Base-by-base conservation (phyloP, 306 rosid species). In the Argentina anserina region DNA sequence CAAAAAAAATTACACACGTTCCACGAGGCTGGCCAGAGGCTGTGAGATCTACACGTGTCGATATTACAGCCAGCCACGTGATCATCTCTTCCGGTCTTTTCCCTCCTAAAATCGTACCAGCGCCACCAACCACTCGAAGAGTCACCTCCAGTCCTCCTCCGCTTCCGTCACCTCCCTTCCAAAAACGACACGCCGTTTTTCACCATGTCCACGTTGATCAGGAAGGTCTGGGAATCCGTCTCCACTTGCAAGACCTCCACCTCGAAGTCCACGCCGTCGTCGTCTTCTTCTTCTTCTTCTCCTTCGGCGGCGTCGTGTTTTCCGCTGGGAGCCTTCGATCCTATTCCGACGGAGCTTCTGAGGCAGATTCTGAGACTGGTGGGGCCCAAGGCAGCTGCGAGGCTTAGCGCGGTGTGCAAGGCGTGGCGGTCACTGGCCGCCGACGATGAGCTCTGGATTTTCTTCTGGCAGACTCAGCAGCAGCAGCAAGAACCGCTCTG, bases 321-420 rank as follows among this genome's bases (percentile, higher is more conserved):
- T 0, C 56, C 75, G 7, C 56, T 81, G 36, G 89, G 93, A 14
- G 80, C 72, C 1, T 82, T 93, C 62, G 89, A 89, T 76, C 75
- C 67, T n/a, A 37, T 90, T 3, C 98, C 98, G 13, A 28, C 40
- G 72, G 97, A 93, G 65, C 60, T 93, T 6, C 36, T 87, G 82
- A 21, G 82, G 41, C 90, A 86, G 72, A 87, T 93, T 41, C 66
- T 87, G 73, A 73, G 70, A 62, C 33, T 83, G 58, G 74, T 83
- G 77, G 98, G 92, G 43, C 97, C 98, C 15, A 93, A 89, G 53
- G 89, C 81, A 26, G 87, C 85, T 3, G 86, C 90, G 0, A 88
- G 78, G 36, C 33, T 87, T 53, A 71, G 84, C 47, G 56, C 79
- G 2, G 74, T 84, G 4, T 86, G 84, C 87, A 91, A 76, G 78